These are phyloP conservation scores for Solanum infundibuliforme DNA, from an alignment of 257 asterid species.

Conservation along the genomic window DNA sequence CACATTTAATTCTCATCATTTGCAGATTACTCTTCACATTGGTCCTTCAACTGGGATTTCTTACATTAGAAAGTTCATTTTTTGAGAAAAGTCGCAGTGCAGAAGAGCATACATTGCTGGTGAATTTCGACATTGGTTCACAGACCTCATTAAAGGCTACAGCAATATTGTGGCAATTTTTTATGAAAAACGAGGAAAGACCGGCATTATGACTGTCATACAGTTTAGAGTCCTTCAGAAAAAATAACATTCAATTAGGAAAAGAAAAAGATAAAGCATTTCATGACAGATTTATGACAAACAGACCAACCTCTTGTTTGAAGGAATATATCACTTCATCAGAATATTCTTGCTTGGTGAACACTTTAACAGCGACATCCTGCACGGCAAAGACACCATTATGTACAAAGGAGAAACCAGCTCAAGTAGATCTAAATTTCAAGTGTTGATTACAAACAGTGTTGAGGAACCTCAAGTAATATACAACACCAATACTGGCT, in stretches of 20 bases:
- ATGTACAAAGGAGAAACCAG: slow-evolving; percentile 3
- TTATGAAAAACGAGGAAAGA: neutral
- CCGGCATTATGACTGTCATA: neutral
- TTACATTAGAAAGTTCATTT: neutral
- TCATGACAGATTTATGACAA: neutral
- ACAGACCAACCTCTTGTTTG: slow-evolving; percentile 75
- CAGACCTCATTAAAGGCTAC: neutral
- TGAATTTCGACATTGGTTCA: neutral
- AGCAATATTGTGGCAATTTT: neutral
- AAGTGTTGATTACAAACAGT: neutral
- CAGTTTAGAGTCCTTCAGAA: neutral
- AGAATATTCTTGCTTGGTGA: slow-evolving; percentile 78
- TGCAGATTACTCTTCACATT: neutral
- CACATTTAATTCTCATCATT: neutral
- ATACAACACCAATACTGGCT: neutral
- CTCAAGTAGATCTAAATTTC: neutral
- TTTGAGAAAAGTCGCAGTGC: neutral
- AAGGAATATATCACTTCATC: slow-evolving; percentile 71
- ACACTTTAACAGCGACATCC: slow-evolving; percentile 98
- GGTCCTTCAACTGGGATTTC: neutral
- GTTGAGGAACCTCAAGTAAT: neutral
- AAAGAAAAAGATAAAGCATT: neutral
- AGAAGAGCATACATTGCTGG: neutral
- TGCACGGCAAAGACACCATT: slow-evolving; percentile 19
- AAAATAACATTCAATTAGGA: neutral